phyloP scores from a whole-genome alignment of 352 stramenopile genomes.

The Pythium rishiriense region DNA sequence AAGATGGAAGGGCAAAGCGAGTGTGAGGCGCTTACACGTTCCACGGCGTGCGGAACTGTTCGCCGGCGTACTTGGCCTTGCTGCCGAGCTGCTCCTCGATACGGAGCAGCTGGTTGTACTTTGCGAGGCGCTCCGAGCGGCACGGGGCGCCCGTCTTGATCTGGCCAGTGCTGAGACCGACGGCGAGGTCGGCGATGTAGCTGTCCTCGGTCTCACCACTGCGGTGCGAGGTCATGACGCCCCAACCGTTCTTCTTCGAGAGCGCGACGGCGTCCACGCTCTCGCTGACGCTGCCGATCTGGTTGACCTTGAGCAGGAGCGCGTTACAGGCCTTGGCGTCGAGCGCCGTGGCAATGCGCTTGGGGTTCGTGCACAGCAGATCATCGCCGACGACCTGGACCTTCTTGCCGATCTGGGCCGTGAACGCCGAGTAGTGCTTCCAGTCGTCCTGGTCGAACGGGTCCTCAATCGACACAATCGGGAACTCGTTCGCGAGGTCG shows the following conservation, averaged over 20 bases:
- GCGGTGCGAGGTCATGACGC: conserved; percentile 98
- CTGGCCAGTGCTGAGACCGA: conserved; percentile 98
- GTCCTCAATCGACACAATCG: conserved; percentile 99
- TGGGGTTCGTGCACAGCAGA: conserved; percentile 98
- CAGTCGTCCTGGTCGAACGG: conserved; percentile 99
- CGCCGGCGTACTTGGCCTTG: conserved; percentile 78
- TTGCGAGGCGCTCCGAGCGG: conserved; percentile 95
- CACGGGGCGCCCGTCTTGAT: conserved; percentile 99
- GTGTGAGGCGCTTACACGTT: conserved; percentile 22
- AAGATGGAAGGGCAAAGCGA: background rate
- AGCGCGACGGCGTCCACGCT: conserved; percentile 98
- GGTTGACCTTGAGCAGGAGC: conserved; percentile 99
- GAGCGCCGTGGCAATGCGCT: conserved; percentile 92
- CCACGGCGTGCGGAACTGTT: conserved; percentile 63
- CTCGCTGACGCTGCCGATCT: conserved; percentile 99
- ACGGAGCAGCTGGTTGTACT: conserved; percentile 99
- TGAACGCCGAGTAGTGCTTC: conserved; percentile 96
- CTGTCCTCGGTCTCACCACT: conserved; percentile 99
- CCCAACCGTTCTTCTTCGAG: conserved; percentile 99
- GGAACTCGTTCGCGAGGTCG: conserved; percentile 91
- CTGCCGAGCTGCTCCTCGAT: conserved; percentile 97
- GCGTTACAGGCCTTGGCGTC: conserved; percentile 95
- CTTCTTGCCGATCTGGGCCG: conserved; percentile 70
- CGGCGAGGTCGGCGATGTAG: conserved; percentile 99
- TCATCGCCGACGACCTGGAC: conserved; percentile 99